Percentiles rank a stretch among this genome's conserved stretches.
phyloP scores from a whole-genome alignment of 768 basidiomycete species.

The Leucosporidium yakuticum region DNA sequence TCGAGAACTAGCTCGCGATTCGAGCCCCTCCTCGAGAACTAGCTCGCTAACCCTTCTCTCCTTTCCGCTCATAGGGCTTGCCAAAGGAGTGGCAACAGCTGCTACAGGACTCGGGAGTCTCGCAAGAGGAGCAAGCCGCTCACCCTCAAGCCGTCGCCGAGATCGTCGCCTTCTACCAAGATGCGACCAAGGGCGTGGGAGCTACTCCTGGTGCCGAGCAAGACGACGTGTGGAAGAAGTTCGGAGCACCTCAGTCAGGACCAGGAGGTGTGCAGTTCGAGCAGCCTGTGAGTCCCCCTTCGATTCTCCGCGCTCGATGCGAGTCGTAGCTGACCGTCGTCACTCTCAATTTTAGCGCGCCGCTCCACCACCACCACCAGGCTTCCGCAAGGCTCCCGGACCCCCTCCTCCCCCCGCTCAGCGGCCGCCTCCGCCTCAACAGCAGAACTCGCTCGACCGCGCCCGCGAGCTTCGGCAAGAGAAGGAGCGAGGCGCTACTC shows the following conservation, averaged over 20 bases:
- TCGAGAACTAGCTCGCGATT: too few species aligned
- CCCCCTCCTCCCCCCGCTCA: conserved; percentile 20
- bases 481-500: conserved; percentile 13
- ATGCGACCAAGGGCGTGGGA: conserved; percentile 44
- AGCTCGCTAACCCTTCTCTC: background rate
- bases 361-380: conserved; percentile 31
- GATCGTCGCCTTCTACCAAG: conserved; percentile 95
- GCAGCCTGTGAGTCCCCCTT: conserved; percentile 26
- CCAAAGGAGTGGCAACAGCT: conserved; percentile 99
- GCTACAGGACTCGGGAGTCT: conserved; percentile 83
- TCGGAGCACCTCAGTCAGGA: conserved; percentile 11
- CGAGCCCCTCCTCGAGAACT: too few species aligned
- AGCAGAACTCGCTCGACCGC: conserved; percentile 13
- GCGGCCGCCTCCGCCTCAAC: conserved; percentile 3
- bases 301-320: background rate
- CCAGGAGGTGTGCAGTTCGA: conserved; percentile 9
- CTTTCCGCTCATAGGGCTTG: conserved; percentile 52
- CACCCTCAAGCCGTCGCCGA: conserved; percentile 98
- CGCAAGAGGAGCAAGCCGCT: conserved; percentile 87
- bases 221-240: conserved; percentile 72
- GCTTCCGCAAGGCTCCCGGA: conserved; percentile 27
- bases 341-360: conserved; percentile 7
- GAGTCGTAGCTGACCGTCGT: background rate
- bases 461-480: conserved; percentile 21
- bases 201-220: conserved; percentile 49